Base-by-base conservation (phyloP, 1,284 basidiomycete species). In the Pseudozyma sp. region DNA sequence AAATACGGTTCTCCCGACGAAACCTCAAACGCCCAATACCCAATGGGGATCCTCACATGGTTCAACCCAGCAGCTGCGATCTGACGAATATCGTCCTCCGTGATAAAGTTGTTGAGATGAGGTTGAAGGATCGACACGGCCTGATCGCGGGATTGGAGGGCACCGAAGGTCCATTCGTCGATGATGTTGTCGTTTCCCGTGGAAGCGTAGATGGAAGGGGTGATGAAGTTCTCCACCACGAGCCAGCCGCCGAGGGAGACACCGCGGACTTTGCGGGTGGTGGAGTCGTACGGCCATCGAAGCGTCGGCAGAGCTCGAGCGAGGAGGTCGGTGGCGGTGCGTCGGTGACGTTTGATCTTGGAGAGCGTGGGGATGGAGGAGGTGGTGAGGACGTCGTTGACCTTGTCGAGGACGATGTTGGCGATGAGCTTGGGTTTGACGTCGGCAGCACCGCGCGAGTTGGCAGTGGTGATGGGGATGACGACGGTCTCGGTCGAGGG, bases 21-120 rank as follows among this genome's bases (percentile, higher is more conserved):
- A 24, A 92, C 89, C 56, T 94, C 92, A 76, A 92, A 94, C 1
- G 94, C 94, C 94, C 94, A 97, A 84, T 91, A 94, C 24, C 93
- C 93, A 70, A 97, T 92, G 3, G 94, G 94, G 42, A 97, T 86
- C 39, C 94, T 89, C 67, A 94, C 91, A 83, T 93, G 92, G 83
- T 93, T 81, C 47, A 81, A 45, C 9, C 75, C 73, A 8, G 54
- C 63, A n/a, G 61, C 66, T 16, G 69, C 70, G 57, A 94, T 94
- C 54, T 87, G 88, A 40, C 85, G 84, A 78, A 94, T 91, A 83
- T 94, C 93, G 29, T 86, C 79, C 82, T 93, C 90, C 6, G 91
- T 93, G 74, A 94, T 92, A 88, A 89, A 94, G 4, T 90, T 90
- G 68, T 91, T 86, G 91, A 92, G 94, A 81, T 94, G 93, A 9